Percentiles rank a stretch among this genome's conserved stretches.
Evolutionary conservation across 2,329 filamentous ascomycete species (phyloP).

Genomic region (Sporothrix brunneoviolacea): DNA sequence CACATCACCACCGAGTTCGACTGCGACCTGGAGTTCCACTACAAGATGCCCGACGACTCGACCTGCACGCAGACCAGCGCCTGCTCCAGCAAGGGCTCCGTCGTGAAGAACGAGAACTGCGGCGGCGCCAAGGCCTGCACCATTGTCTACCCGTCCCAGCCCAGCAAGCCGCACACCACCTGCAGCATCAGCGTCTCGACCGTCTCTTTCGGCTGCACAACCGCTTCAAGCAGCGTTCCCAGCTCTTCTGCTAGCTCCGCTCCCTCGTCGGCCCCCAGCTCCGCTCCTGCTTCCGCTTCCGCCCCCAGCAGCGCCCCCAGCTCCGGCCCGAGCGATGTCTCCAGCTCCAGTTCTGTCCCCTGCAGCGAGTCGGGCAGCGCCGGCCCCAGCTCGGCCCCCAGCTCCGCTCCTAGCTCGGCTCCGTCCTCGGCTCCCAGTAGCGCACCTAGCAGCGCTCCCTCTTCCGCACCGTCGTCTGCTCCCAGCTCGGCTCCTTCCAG

Average conservation of each 20-base stretch:
- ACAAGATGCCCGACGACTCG: slow-evolving; percentile 75
- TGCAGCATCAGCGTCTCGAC: slow-evolving; percentile 69
- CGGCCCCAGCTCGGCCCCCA: background rate
- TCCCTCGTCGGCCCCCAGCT: background rate
- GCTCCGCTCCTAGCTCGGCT: background rate
- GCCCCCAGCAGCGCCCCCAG: slow-evolving; percentile 9
- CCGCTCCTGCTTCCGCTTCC: background rate
- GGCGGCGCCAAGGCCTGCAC: slow-evolving; percentile 81
- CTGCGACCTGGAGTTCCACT: slow-evolving; percentile 77
- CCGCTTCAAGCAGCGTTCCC: slow-evolving; percentile 7
- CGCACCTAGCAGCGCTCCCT: background rate
- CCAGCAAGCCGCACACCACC: slow-evolving; percentile 46
- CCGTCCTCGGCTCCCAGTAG: slow-evolving; percentile 13
- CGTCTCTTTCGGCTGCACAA: slow-evolving; percentile 66
- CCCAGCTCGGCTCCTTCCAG: background rate
- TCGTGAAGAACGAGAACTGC: slow-evolving; percentile 78
- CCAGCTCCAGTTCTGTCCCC: slow-evolving; percentile 19
- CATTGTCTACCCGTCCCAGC: slow-evolving; percentile 58
- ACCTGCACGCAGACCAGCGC: slow-evolving; percentile 70
- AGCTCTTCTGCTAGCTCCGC: background rate
- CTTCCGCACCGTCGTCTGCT: background rate
- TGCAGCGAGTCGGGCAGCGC: too few relatives aligned
- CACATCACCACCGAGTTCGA: slow-evolving; percentile 69
- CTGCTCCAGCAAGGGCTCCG: slow-evolving; percentile 62
- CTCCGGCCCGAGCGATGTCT: background rate